Evolutionary conservation across 257 asterid genomes (phyloP).

Genomic region (Solanum chiquidenum): DNA sequence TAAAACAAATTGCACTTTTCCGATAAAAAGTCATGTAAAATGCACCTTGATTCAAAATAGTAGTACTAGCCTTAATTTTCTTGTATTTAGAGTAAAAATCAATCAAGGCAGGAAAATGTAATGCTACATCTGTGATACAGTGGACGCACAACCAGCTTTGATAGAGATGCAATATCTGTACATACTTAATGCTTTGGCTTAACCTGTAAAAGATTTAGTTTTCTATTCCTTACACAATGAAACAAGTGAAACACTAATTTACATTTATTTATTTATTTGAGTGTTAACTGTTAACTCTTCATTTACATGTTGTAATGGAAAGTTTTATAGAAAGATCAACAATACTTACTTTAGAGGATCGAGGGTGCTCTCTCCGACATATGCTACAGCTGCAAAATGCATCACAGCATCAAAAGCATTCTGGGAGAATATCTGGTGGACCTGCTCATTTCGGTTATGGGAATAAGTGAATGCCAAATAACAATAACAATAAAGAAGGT

Average conservation of each 20-base stretch:
- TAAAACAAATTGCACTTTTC: neutral
- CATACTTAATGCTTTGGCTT: neutral
- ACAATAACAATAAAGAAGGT: neutral
- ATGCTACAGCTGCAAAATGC: constrained; percentile 98
- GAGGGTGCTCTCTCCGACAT: constrained; percentile 91
- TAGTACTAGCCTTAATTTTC: neutral
- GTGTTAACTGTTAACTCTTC: neutral
- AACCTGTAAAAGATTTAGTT: neutral
- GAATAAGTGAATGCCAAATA: neutral
- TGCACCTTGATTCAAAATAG: neutral
- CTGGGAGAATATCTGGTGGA: constrained; percentile 23
- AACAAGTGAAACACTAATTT: neutral
- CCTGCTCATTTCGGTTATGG: constrained; percentile 36
- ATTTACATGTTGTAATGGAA: neutral
- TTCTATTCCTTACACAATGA: neutral
- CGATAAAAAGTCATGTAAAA: too few relatives aligned
- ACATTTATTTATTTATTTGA: neutral
- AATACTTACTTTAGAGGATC: constrained; percentile 70
- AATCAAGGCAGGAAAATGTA: neutral
- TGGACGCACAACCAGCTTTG: neutral
- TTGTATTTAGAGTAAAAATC: neutral
- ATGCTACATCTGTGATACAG: neutral
- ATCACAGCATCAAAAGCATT: constrained; percentile 18
- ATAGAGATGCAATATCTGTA: neutral
- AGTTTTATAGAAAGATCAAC: neutral